Evolutionary conservation across 805 yeast genomes (phyloP).

Genomic region (Myxozyma sirexii): DNA sequence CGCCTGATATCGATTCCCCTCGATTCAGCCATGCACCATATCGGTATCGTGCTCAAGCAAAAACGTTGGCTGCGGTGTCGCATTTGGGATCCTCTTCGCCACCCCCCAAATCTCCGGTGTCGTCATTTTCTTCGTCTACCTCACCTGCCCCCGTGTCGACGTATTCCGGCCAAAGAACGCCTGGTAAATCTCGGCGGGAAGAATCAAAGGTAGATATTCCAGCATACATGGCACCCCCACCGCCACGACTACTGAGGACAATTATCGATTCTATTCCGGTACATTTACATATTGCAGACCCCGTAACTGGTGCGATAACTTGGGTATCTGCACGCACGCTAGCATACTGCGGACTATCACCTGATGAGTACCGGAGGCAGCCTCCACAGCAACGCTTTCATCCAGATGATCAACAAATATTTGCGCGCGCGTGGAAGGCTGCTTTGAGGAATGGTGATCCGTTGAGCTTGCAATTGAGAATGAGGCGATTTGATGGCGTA

Average conservation of each 20-base stretch:
- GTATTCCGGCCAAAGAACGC: neutral
- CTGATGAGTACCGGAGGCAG: constrained; percentile 36
- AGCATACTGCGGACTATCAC: constrained; percentile 40
- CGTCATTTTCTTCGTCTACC: constrained; percentile 22
- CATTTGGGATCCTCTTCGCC: constrained; percentile 8
- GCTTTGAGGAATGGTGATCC: constrained; percentile 40
- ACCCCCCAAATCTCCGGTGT: constrained; percentile 29
- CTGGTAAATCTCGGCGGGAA: neutral
- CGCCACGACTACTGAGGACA: constrained; percentile 35
- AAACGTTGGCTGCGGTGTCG: neutral
- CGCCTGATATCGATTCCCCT: constrained; percentile 13
- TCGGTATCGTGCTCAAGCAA: neutral
- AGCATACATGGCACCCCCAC: constrained; percentile 16
- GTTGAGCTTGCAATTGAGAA: constrained; percentile 37
- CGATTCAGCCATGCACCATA: neutral
- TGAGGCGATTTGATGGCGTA: constrained; percentile 41
- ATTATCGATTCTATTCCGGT: constrained; percentile 44
- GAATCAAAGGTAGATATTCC: neutral
- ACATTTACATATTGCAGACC: constrained; percentile 42
- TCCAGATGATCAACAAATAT: constrained; percentile 39
- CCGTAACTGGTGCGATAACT: constrained; percentile 38
- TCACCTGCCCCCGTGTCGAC: constrained; percentile 9
- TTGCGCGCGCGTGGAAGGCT: constrained; percentile 37
- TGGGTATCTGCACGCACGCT: constrained; percentile 43
- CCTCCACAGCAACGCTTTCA: constrained; percentile 35